These are phyloP conservation scores for Dendrobium chrysotoxum DNA, from an alignment of 106 monocot species.

Conservation along the genomic window DNA sequence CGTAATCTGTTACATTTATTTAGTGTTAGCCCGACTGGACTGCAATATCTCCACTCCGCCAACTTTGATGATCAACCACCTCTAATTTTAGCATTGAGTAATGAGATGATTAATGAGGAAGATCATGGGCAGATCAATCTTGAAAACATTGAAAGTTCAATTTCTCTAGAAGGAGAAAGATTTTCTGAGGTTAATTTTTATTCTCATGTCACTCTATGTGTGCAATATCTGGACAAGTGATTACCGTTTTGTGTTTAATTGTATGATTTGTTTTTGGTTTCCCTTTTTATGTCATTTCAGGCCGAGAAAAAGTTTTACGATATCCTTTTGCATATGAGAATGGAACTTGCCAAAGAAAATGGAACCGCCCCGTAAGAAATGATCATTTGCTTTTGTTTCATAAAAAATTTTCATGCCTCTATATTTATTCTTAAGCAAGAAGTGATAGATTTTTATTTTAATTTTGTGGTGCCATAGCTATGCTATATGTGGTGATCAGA, in stretches of 20 bases:
- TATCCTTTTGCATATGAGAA: conserved; percentile 67
- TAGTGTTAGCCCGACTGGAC: conserved; percentile 64
- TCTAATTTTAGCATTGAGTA: conserved; percentile 51
- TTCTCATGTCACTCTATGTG: background rate
- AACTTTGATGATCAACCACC: conserved; percentile 37
- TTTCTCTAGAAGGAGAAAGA: conserved; percentile 43
- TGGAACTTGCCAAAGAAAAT: conserved; percentile 64
- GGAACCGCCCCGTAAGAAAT: conserved; percentile 94
- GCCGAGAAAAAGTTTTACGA: conserved; percentile 61
- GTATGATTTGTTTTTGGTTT: background rate
- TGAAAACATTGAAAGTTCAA: conserved; percentile 38
- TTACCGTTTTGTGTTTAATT: background rate
- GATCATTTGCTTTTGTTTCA: background rate
- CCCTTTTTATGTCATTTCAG: conserved; percentile 22
- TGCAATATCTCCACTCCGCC: conserved; percentile 46
- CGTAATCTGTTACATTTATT: conserved; percentile 8
- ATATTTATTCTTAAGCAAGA: background rate
- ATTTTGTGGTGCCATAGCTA: conserved; percentile 40
- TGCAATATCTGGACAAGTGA: background rate
- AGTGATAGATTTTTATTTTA: background rate
- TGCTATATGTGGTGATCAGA: conserved; percentile 97
- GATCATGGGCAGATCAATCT: conserved; percentile 32
- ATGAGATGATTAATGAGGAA: conserved; percentile 93
- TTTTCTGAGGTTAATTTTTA: conserved; percentile 63
- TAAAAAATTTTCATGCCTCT: background rate